Evolutionary conservation across 768 basidiomycete species (phyloP).

Genomic region (Lactifluus echinatus): DNA sequence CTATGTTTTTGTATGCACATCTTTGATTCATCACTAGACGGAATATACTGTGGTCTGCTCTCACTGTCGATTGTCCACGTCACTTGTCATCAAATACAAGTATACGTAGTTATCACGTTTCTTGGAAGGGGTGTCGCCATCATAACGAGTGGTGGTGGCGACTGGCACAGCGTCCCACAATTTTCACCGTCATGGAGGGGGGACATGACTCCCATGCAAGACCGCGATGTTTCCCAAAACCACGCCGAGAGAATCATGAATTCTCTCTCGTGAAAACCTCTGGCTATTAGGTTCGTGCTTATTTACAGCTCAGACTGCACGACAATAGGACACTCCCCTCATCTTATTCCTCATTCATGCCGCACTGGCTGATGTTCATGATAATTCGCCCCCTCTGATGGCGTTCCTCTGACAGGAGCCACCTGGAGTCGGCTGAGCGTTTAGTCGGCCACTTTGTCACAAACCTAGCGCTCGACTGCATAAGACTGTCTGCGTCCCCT

Average conservation of each 20-base stretch:
- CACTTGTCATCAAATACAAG: neutral
- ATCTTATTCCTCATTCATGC: slow-evolving; percentile 2
- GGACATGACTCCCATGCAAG: neutral
- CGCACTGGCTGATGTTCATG: neutral
- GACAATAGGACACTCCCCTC: neutral
- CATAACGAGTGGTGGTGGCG: too few relatives aligned
- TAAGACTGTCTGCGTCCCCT: too few relatives aligned
- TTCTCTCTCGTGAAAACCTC: neutral
- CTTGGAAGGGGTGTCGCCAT: too few relatives aligned
- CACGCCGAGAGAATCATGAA: too few relatives aligned
- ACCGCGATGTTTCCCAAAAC: too few relatives aligned
- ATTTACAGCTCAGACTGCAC: neutral
- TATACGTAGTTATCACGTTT: too few relatives aligned
- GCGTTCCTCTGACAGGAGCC: neutral
- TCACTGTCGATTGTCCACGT: neutral
- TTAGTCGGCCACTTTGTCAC: neutral
- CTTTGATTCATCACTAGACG: neutral
- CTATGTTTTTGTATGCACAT: neutral
- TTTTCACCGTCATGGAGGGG: too few relatives aligned
- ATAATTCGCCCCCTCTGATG: neutral
- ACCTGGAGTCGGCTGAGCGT: neutral
- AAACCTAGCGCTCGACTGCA: neutral
- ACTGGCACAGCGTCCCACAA: too few relatives aligned
- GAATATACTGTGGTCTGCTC: neutral
- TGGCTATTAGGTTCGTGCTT: neutral